Conservation (phyloP, 2,329 filamentous ascomycete species). For the Periconia sp. region DNA sequence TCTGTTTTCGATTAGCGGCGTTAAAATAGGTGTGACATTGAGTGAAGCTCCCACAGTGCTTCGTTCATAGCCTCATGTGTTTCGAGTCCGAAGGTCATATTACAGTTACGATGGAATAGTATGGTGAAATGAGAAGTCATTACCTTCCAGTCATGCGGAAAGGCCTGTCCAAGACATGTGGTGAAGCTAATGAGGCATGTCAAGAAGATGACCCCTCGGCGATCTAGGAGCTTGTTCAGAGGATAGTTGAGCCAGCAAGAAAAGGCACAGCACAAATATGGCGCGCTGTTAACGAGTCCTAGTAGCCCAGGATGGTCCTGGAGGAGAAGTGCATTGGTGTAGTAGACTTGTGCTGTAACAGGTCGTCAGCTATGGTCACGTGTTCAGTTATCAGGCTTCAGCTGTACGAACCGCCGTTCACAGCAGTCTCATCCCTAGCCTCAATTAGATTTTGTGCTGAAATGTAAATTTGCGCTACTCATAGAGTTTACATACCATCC, state of each 20-base stretch:
- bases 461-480: too few relatives aligned
- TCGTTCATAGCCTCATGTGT: too few relatives aligned
- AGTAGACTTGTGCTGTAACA: conserved; percentile 21
- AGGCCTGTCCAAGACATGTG: conserved; percentile 25
- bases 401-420: conserved; percentile 23
- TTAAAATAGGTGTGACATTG: too few relatives aligned
- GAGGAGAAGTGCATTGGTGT: conserved; percentile 17
- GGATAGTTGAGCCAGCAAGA: conserved; percentile 29
- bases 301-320: conserved; percentile 11
- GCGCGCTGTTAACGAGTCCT: conserved; percentile 25
- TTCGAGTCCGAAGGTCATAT: too few relatives aligned
- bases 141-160: conserved; percentile 25
- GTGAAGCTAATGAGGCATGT: conserved; percentile 27
- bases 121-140: not conserved
- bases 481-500: conserved; percentile 18
- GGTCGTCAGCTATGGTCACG: not conserved
- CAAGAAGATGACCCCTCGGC: conserved; percentile 26
- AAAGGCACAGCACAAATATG: conserved; percentile 27
- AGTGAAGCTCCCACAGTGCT: too few relatives aligned
- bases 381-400: not conserved
- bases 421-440: conserved; percentile 22
- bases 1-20: conserved; percentile 6
- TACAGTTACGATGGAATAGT: not conserved
- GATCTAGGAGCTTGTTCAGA: conserved; percentile 23
- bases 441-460: not conserved